Base-by-base conservation (phyloP, 1,284 basidiomycete genomes). In the Cutaneotrichosporon sp. region DNA sequence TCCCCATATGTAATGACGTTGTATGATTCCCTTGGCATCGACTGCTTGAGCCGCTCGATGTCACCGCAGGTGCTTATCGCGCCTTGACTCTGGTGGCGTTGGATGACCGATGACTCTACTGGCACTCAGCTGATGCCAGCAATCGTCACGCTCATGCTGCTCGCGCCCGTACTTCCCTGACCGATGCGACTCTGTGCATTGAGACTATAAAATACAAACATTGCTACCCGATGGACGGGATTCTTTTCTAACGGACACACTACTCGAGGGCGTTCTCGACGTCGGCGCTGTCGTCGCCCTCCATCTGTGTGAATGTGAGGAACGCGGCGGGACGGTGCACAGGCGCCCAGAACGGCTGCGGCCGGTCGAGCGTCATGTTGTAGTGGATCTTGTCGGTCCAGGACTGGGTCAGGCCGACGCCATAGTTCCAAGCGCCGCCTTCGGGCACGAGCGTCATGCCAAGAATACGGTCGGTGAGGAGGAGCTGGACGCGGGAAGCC, bases 401-500 rank as follows among this genome's bases (percentile, higher is more conserved):
- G 69, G 92, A 81, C 76, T 97, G 92, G 13, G 94, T 92, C 63
- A 98, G 83, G 64, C 92, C 91, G 65, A 94, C 88, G 55, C 91
- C 91, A 74, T 95, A 95, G 79, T 95, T 96, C 93, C 94, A 96
- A 34, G 94, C 88, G 65, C 87, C 88, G 68, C 92, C 93, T 76
- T 94, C 91, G 0, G 92, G 92, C 13, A 94, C 90, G 10, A 95
- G 82, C 1, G 91, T 94, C 89, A 92, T 92, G 40, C 91, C 92
- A 16, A 95, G 84, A 68, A 97, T 89, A 67, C 93, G 90, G 79
- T 99, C 97, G 26, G 92, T 97, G 22, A 99, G 84, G 66, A 99
- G 83, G 49, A 99, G 84, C 80, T 99, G 97, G 31, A 97, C 94
- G 38, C 92, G 88, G 78, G 97, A 95, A 3, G 94, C 95, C 96